These are phyloP conservation scores for Blastomyces percursus DNA, from an alignment of 2,329 filamentous ascomycete species.

Conservation along the genomic window DNA sequence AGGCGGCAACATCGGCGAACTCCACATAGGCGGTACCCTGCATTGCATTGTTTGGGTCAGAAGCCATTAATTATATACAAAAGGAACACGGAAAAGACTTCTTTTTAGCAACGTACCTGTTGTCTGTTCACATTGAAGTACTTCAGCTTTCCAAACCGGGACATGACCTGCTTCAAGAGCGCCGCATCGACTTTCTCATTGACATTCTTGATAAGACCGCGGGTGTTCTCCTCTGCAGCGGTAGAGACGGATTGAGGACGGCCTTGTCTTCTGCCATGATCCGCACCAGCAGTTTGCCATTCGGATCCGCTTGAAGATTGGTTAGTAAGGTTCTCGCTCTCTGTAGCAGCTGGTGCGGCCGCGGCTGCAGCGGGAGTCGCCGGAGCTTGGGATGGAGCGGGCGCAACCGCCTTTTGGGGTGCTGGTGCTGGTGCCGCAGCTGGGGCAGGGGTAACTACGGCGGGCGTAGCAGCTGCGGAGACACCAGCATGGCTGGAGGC, in stretches of 20 bases:
- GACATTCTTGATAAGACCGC: slow-evolving; percentile 92
- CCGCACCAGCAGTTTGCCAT: slow-evolving; percentile 76
- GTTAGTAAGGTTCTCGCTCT: slow-evolving; percentile 52
- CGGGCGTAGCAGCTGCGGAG: slow-evolving; percentile 25
- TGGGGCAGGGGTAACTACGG: slow-evolving; percentile 22
- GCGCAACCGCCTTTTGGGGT: slow-evolving; percentile 25
- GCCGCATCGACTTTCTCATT: slow-evolving; percentile 73
- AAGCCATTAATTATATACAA: background rate
- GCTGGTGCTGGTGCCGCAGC: slow-evolving; percentile 23
- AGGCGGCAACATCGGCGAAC: slow-evolving; percentile 69
- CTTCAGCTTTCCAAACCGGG: slow-evolving; percentile 54
- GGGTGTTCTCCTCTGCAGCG: slow-evolving; percentile 58
- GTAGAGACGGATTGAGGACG: slow-evolving; percentile 56
- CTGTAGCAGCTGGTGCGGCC: slow-evolving; percentile 35
- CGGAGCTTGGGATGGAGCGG: slow-evolving; percentile 24
- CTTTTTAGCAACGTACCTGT: slow-evolving; percentile 53
- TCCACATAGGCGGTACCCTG: slow-evolving; percentile 97
- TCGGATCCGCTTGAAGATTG: slow-evolving; percentile 63
- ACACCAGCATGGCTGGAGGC: slow-evolving; percentile 38
- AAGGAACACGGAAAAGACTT: background rate
- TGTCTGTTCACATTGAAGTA: slow-evolving; percentile 54
- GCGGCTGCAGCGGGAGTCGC: slow-evolving; percentile 24
- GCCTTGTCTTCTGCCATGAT: slow-evolving; percentile 74
- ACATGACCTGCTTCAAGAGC: slow-evolving; percentile 59
- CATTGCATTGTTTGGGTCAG: slow-evolving; percentile 13